Base-by-base conservation (phyloP, 371 early-diverging fungal species). In the Haplosporangium sp. region DNA sequence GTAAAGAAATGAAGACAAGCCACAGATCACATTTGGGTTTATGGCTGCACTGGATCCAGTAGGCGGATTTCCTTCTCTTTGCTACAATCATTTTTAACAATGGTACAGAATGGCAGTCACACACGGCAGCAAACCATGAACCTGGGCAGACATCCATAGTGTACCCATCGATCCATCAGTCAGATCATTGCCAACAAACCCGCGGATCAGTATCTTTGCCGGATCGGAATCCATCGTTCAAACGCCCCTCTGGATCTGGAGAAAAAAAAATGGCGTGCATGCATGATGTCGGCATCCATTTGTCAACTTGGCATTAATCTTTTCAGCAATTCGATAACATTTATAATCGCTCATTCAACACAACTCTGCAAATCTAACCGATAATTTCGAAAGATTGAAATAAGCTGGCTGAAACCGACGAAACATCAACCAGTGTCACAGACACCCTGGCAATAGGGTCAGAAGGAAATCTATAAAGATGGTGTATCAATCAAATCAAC, bases 81-180 rank as follows among this genome's bases (percentile, higher is more conserved):
- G 69, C 69, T 62, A 62, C 63, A 69, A 56, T 55, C 62, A 69
- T 69, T 69, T 62, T 43, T 29, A 58, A 69, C 69, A 69, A 69
- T 69, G 69, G 69, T 69, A 69, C 62, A 42, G 54, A 42, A 45
- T 40, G 36, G 43, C n/a, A 36, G 37, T 29, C 29, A 63, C 54
- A 42, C 47, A n/a, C 16, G 10, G 20, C 11, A 11, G 46, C 40
- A 10, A 40, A 13, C 36, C 47, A 56, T 47, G 54, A n/a, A 36
- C 18, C 46, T 38, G 58, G 36, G 46, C 10, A n/a, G 40, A 10
- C 20, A 16, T 14, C 56, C 41, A 56, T 40, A 16, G 8, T 3
- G 16, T 18, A 60, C 20, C 65, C 65, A 73, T 67, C 75, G 47
- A 69, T 74, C 75, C 75, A 74, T 69, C 69, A 40, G 69, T 74